Conservation (phyloP, 2,329 filamentous ascomycete genomes). For the Raffaelea albimanens region DNA sequence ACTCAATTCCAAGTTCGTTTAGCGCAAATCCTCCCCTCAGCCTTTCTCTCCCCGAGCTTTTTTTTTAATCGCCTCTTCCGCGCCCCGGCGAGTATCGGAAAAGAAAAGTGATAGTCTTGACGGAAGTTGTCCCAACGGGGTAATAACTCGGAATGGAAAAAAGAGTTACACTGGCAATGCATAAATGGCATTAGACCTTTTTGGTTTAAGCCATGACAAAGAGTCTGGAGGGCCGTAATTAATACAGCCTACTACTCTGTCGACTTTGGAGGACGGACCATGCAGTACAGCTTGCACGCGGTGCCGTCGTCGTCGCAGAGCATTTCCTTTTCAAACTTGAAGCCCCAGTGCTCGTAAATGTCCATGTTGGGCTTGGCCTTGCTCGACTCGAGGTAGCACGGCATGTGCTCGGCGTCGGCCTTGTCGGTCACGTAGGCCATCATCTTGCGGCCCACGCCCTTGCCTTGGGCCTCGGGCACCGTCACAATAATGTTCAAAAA, state of each 20-base stretch:
- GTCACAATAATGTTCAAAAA: slow-evolving; percentile 71
- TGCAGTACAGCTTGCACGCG: slow-evolving; percentile 40
- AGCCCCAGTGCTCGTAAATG: slow-evolving; percentile 64
- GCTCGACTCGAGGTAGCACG: slow-evolving; percentile 63
- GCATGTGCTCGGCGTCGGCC: slow-evolving; percentile 55
- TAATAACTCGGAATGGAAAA: no score
- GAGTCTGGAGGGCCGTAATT: no score
- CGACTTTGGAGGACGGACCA: slow-evolving; percentile 31
- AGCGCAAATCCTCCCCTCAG: no score
- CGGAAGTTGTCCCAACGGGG: no score
- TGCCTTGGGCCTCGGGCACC: slow-evolving; percentile 52
- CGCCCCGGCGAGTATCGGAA: no score
- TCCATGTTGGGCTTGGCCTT: slow-evolving; percentile 57
- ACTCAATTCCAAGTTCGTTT: no score
- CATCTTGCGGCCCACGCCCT: slow-evolving; percentile 55
- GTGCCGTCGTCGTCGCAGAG: slow-evolving; percentile 55
- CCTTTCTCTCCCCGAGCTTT: no score
- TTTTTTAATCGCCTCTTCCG: no score
- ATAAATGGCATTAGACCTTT: no score
- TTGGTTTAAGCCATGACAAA: no score
- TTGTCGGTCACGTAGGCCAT: slow-evolving; percentile 53
- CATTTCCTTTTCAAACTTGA: slow-evolving; percentile 55
- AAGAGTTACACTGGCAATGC: no score
- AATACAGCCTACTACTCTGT: background rate
- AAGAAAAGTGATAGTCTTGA: no score